A percentile compares a stretch with the other conserved stretches of the same genome.
These are phyloP conservation scores for Geranium brycei DNA, from an alignment of 345 rosid species.

Conservation along the genomic window DNA sequence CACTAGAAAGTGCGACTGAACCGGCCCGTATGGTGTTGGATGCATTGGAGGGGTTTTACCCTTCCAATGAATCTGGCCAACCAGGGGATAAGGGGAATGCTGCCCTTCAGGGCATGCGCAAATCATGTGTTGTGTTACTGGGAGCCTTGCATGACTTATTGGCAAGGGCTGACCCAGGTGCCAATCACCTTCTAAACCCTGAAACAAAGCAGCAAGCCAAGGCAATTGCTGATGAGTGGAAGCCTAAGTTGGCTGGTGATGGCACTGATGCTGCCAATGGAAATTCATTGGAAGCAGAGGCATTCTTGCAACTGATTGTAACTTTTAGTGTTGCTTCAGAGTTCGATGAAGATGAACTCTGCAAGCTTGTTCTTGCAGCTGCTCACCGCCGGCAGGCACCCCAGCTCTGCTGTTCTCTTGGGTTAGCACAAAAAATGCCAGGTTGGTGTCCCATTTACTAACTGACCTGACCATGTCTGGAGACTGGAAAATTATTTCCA, in stretches of 20 bases:
- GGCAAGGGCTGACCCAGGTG: constrained; percentile 31
- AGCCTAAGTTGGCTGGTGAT: constrained; percentile 39
- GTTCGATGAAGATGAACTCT: constrained; percentile 56
- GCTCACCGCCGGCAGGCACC: constrained; percentile 48
- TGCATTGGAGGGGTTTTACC: constrained; percentile 42
- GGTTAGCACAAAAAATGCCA: constrained; percentile 50
- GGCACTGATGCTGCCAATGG: constrained; percentile 40
- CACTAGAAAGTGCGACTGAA: constrained; percentile 43
- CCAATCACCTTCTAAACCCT: constrained; percentile 41
- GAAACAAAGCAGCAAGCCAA: constrained; percentile 54
- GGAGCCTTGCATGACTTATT: constrained; percentile 41
- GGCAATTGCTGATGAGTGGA: constrained; percentile 61
- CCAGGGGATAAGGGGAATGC: constrained; percentile 35
- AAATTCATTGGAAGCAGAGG: constrained; percentile 46
- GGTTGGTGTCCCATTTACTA: constrained; percentile 41
- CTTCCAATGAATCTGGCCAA: constrained; percentile 29
- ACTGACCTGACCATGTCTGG: constrained; percentile 28
- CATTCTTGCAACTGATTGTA: constrained; percentile 56
- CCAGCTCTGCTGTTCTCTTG: constrained; percentile 52
- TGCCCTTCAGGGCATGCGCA: constrained; percentile 46
- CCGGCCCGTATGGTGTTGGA: constrained; percentile 56
- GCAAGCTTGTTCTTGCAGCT: constrained; percentile 46
- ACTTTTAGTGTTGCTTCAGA: constrained; percentile 57
- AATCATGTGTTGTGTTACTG: constrained; percentile 36
- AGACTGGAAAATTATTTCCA: constrained; percentile 16